Base-by-base conservation (phyloP, 108 stramenopile genomes). In the Asterionellopsis glacialis region DNA sequence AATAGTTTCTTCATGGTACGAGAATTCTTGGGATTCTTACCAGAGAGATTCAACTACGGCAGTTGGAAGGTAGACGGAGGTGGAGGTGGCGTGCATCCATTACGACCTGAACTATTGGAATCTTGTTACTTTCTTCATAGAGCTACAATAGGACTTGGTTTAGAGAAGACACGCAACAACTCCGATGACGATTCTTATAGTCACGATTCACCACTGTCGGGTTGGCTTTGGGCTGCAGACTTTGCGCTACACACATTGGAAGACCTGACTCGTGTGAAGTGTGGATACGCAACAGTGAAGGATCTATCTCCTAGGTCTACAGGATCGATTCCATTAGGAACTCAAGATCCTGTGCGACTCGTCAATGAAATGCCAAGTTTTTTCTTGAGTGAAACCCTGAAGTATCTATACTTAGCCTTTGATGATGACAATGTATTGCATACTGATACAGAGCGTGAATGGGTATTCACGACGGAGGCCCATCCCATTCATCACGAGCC, bases 391-490 rank as follows among this genome's bases (percentile, higher is more conserved):
- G 98, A 98, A 73, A 98, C 96, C 15, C 75, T 98, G 48, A 98
- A 98, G 70, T 98, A 98, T 65, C 73, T 98, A 15, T 97, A 90
- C 65, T 69, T 98, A 21, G 76, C 89, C 16, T 97, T 96, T 68
- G 85, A 90, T 41, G 82, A 87, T n/a, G 78, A 91, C 25, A 90
- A 90, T 55, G 61, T 85, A 33, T 52, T 93, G 45, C 85, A 93
- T 61, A 63, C 57, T 19, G 85, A 88, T 50, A 44, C 62, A 33
- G 74, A 81, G 27, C 69, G 82, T 11, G 79, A 87, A 12, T 93
- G 87, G 82, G 76, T 97, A 14, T 95, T 98, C 59, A 96, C 95
- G 40, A 98, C 98, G 4, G 98, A 98, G 78, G 98, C 96, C 9
- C 98, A 98, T 64, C 95, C 95, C 5, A 74, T 97, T 63, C 85